Conservation (phyloP, 2,329 filamentous ascomycete species). For the Neopestalotiopsis rosae region DNA sequence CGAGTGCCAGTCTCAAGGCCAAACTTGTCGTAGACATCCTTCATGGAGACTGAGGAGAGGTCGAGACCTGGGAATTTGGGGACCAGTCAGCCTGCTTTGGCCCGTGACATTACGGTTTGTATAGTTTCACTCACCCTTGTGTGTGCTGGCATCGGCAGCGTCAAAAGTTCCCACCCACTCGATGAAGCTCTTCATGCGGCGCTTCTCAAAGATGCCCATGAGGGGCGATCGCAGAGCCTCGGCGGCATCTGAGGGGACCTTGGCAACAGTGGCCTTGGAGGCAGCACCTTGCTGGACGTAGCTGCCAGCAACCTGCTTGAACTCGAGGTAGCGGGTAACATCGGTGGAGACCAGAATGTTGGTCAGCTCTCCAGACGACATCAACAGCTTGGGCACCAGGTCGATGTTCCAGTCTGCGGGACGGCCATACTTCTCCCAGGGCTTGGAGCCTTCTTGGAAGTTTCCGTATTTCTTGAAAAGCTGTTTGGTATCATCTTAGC, state of each 20-base stretch:
- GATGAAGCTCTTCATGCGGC: conserved; percentile 93
- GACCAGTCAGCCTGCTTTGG: not conserved
- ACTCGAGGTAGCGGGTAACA: conserved; percentile 86
- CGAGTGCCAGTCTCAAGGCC: conserved; percentile 86
- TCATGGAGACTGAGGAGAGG: conserved; percentile 83
- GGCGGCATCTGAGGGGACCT: conserved; percentile 90
- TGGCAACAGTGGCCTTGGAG: conserved; percentile 89
- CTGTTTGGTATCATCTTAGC: conserved; percentile 47
- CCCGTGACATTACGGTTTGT: too few relatives aligned
- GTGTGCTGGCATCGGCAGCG: conserved; percentile 78
- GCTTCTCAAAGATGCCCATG: conserved; percentile 98
- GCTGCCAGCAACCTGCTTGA: conserved; percentile 94
- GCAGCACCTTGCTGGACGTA: conserved; percentile 89
- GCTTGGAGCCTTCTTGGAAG: conserved; percentile 78
- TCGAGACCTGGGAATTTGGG: conserved; percentile 68
- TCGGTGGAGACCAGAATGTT: conserved; percentile 98
- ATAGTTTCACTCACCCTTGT: conserved; percentile 73
- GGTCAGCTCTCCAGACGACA: conserved; percentile 97
- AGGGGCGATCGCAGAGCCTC: conserved; percentile 92
- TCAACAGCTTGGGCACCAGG: conserved; percentile 95
- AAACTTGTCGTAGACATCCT: conserved; percentile 99
- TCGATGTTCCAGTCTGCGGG: conserved; percentile 99
- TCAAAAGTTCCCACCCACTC: conserved; percentile 94
- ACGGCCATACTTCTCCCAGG: conserved; percentile 97
- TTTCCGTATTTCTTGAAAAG: conserved; percentile 98